Percentiles rank a stretch among this genome's conserved stretches.
phyloP scores from a whole-genome alignment of 306 rosid species.

The Myrica gale region DNA sequence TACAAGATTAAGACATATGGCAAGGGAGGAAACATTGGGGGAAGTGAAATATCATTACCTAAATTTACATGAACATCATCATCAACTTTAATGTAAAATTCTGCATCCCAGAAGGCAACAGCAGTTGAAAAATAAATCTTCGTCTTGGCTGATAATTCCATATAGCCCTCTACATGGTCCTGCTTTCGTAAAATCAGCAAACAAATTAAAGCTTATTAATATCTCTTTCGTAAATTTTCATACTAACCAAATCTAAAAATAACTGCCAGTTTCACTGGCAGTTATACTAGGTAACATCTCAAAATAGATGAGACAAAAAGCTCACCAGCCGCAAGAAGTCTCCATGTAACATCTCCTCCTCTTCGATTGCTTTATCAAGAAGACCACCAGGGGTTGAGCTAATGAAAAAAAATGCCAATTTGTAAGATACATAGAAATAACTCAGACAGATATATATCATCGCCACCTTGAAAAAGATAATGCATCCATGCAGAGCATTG shows the following conservation, averaged over 20 bases:
- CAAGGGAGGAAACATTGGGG: neutral
- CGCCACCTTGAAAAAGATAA: neutral
- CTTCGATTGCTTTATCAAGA: slow-evolving; percentile 77
- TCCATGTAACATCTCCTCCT: slow-evolving; percentile 67
- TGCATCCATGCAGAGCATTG: neutral
- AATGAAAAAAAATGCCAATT: slow-evolving; percentile 17
- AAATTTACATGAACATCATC: slow-evolving; percentile 89
- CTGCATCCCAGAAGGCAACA: slow-evolving; percentile 80
- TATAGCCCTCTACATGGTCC: slow-evolving; percentile 74
- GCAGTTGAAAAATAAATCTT: slow-evolving; percentile 71
- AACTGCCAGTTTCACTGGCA: neutral
- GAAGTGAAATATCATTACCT: slow-evolving; percentile 41
- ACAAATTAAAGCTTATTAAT: neutral
- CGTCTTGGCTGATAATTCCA: slow-evolving; percentile 76
- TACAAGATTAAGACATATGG: neutral
- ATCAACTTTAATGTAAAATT: slow-evolving; percentile 84
- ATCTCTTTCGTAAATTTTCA: neutral
- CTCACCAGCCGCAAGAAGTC: slow-evolving; percentile 90
- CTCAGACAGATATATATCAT: neutral
- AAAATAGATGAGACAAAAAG: slow-evolving; percentile 28
- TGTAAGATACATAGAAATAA: neutral
- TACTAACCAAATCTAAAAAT: neutral
- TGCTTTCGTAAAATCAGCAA: slow-evolving; percentile 28
- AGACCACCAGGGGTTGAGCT: slow-evolving; percentile 76
- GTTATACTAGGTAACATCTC: neutral